Percentiles rank a stretch among this genome's conserved stretches.
Conservation (phyloP, 2,329 filamentous ascomycete species). For the Colletotrichum eleusines region DNA sequence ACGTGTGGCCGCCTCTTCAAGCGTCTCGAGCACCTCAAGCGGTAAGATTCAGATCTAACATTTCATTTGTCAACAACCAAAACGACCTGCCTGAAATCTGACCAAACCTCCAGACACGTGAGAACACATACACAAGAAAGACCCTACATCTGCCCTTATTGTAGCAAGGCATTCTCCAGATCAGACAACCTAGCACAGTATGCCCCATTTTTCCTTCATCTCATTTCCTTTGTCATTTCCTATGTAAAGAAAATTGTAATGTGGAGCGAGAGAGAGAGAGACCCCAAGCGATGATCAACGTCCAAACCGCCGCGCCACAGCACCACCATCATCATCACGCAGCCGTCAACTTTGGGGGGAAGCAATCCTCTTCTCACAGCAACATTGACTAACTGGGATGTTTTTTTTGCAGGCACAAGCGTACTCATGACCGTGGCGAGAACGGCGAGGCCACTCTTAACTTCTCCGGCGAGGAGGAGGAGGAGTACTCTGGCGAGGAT, state of each 20-base stretch:
- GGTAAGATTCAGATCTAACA: conserved; percentile 73
- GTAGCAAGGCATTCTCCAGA: conserved; percentile 98
- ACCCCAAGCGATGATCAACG: conserved; percentile 47
- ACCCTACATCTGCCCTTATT: conserved; percentile 96
- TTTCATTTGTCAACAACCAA: conserved; percentile 51
- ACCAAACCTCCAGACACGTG: conserved; percentile 82
- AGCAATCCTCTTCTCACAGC: conserved; percentile 22
- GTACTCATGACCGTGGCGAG: conserved; percentile 75
- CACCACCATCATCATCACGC: conserved; percentile 50
- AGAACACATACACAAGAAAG: conserved; percentile 99
- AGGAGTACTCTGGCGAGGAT: conserved; percentile 85
- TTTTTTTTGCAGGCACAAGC: conserved; percentile 81
- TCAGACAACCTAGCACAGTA: conserved; percentile 99
- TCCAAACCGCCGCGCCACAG: conserved; percentile 51
- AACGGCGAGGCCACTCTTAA: conserved; percentile 69
- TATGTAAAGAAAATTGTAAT: conserved; percentile 50
- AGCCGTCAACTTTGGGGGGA: conserved; percentile 41
- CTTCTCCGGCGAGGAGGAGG: conserved; percentile 85
- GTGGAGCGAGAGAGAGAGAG: conserved; percentile 52
- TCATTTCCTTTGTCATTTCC: conserved; percentile 50
- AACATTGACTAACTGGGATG: conserved; percentile 52
- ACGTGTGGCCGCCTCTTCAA: conserved; percentile 98
- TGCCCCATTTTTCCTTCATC: conserved; percentile 57
- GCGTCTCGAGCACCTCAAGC: conserved; percentile 98
- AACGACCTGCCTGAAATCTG: conserved; percentile 59